Base-by-base conservation (phyloP, 2,329 filamentous ascomycete genomes). In the Fusarium metavorans region DNA sequence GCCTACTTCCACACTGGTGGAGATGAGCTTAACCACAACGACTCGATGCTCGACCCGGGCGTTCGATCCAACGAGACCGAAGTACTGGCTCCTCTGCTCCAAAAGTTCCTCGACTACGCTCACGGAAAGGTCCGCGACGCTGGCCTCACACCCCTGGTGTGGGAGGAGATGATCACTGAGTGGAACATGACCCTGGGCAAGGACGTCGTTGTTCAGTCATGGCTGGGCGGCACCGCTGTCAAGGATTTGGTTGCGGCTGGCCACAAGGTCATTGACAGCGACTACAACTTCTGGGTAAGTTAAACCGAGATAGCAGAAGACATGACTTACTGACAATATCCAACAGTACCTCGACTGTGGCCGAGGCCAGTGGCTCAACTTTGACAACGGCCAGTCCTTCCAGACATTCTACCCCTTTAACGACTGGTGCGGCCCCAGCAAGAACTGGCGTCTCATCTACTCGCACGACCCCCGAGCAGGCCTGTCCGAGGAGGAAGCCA, bases 1-100 rank as follows among this genome's bases (percentile, higher is more conserved):
- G 85, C 90, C 8, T 90, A 96, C 84, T 97, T 96, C 86, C 95
- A 97, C 84, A 93, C 93, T 1, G 95, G 95, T 52, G 95, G 95
- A 64, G 95, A 97, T 78, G 95, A 97, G 85, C 91, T 97, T 71
- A 96, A 97, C 82, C 87, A 87, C 71, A 92, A 95, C 77, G 82
- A 85, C 25, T 87, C 86, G 79, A 86, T 86, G 45, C 88, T 96
- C 13, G 95, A 97, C 80, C 89, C 92, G 6, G 93, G 90, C 1
- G 91, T 97, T 41, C 82, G 87, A 7, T 93, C 92, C 35, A 94
- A 93, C 80, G 85, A 91, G 64, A 85, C 87, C 0, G 82, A 85
- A 1, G 88, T 96, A 16, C 85, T 97, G 41, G 88, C 90, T 79
- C 94, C 95, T 2, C 87, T 97, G 25, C 88, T 98, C 80, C 94